Evolutionary conservation across 1,284 basidiomycete species (phyloP), one percentile per base, ranked within the genome.

Genomic region (Coriolopsis trogii): DNA sequence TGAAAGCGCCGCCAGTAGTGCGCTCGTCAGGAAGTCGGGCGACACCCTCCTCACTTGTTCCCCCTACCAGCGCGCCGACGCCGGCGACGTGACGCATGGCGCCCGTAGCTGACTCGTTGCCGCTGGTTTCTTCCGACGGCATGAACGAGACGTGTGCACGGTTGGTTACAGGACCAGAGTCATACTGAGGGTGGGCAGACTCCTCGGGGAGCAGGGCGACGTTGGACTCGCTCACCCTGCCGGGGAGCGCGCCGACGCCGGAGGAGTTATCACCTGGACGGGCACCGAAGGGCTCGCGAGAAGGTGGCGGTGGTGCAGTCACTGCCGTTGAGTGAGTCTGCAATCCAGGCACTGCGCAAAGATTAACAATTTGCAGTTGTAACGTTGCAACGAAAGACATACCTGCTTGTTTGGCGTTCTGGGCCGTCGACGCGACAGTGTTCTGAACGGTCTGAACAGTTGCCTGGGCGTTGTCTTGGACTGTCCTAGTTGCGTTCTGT

Each of bases 181-280:
- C 51, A 38, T 51, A 59, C 51, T 52, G 47, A 8, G 56, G 53
- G 36, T 51, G 51, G 65, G 25, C 73, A 68, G 41, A 60, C 63
- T 72, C 70, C 15, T 67, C 67, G 9, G 71, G 70, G 2, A 70
- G 61, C 21, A 60, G 62, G 7, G 68, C 68, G 15, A 72, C 69
- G 34, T 58, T 62, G 1, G 55, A 39, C 51, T 73, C 70, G 29
- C 55, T 58, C 8, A 56, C 47, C 15, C 44, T 44, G 13, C 70
- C 70, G 1, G 70, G 71, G 9, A 71, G 63, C 3, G 64, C 60
- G 7, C 70, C 73, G 0, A 60, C 63, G 18, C 67, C 70, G 4
- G 41, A 46, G 1, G 58, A 59, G 33, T 49, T 49, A 31, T 59
- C 54, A 15, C 54, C 54, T 0, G 54, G 54, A 20, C 39, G 51